Conservation (phyloP, 2,329 filamentous ascomycete species). For the Penicillium italicum region DNA sequence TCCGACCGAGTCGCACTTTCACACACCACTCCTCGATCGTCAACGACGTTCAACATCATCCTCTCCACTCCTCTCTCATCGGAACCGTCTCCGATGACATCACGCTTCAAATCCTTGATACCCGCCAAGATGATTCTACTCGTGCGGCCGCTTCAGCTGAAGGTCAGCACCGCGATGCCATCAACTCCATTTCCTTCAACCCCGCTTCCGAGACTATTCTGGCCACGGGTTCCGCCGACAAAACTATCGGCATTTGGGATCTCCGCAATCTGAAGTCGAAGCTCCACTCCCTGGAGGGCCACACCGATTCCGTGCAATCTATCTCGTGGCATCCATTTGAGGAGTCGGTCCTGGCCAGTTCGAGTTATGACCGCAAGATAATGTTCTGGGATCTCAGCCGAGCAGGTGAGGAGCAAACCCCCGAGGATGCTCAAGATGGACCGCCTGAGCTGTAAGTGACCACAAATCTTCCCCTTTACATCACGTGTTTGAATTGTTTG, state of each 20-base stretch:
- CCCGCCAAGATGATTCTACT: constrained; percentile 64
- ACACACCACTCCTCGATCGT: constrained; percentile 87
- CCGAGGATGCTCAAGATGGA: constrained; percentile 91
- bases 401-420: constrained; percentile 89
- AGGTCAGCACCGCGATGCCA: constrained; percentile 80
- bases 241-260: constrained; percentile 94
- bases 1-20: constrained; percentile 71
- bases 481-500: not conserved
- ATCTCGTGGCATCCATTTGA: constrained; percentile 94
- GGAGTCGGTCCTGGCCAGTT: constrained; percentile 80
- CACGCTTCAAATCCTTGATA: constrained; percentile 86
- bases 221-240: constrained; percentile 90
- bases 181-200: constrained; percentile 95
- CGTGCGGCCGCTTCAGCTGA: constrained; percentile 66
- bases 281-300: constrained; percentile 83
- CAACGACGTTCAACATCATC: constrained; percentile 96
- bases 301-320: constrained; percentile 85
- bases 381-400: constrained; percentile 95
- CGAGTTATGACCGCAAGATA: constrained; percentile 86
- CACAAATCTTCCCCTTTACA: not conserved
- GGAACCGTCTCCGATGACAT: constrained; percentile 94
- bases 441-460: constrained; percentile 80
- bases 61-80: constrained; percentile 76
- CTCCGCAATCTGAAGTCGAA: constrained; percentile 85
- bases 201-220: constrained; percentile 84